A percentile compares a stretch with the other conserved stretches of the same genome.
Evolutionary conservation across 768 basidiomycete genomes (phyloP).

Genomic region (Phlebiopsis gigantea): DNA sequence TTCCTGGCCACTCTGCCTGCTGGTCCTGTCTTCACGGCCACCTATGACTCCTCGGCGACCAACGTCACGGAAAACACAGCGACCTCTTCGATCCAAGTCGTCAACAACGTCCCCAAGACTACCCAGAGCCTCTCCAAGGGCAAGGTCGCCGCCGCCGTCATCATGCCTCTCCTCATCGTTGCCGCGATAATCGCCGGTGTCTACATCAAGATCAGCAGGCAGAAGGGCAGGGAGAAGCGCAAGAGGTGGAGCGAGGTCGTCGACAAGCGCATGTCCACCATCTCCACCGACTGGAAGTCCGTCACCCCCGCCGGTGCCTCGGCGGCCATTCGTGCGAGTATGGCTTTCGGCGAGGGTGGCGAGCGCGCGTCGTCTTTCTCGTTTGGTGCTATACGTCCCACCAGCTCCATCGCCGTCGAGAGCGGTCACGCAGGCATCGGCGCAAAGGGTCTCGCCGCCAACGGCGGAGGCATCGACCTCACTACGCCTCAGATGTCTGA

Average conservation of each 20-base stretch:
- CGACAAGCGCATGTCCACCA: slow-evolving; percentile 78
- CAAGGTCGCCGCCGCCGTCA: slow-evolving; percentile 57
- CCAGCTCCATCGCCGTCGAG: slow-evolving; percentile 39
- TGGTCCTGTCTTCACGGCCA: slow-evolving; percentile 67
- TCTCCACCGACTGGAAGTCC: slow-evolving; percentile 68
- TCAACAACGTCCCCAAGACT: slow-evolving; percentile 29
- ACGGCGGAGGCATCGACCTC: slow-evolving; percentile 12
- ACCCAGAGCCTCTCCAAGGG: slow-evolving; percentile 38
- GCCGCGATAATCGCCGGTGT: slow-evolving; percentile 36
- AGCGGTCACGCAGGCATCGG: slow-evolving; percentile 40
- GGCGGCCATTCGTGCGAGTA: slow-evolving; percentile 67
- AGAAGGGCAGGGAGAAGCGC: slow-evolving; percentile 44
- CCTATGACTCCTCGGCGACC: slow-evolving; percentile 40
- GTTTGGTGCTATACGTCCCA: slow-evolving; percentile 49
- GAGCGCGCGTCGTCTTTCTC: slow-evolving; percentile 41
- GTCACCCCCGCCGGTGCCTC: slow-evolving; percentile 65
- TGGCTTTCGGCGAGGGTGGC: slow-evolving; percentile 43
- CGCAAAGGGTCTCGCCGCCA: slow-evolving; percentile 22
- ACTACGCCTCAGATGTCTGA: slow-evolving; percentile 31
- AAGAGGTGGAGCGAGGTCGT: slow-evolving; percentile 67
- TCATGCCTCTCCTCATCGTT: slow-evolving; percentile 59
- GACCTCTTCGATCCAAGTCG: slow-evolving; percentile 35
- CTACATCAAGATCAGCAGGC: slow-evolving; percentile 53
- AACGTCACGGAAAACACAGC: slow-evolving; percentile 37
- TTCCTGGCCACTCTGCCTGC: slow-evolving; percentile 53